These are phyloP conservation scores for Groenewaldozyma auringiensis DNA, from an alignment of 1,139 yeast species.

Conservation along the genomic window DNA sequence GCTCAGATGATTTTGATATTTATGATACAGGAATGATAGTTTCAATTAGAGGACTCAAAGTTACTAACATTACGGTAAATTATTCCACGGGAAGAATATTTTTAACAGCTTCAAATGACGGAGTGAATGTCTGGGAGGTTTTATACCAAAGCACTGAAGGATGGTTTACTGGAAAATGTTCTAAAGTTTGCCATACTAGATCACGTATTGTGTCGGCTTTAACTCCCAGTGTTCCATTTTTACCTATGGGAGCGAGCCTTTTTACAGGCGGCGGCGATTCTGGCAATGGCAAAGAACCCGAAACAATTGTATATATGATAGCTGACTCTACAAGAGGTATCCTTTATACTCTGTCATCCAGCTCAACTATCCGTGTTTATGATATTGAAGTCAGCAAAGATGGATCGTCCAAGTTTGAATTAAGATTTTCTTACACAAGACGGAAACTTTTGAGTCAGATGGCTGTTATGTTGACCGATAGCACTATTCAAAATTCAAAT, in stretches of 20 bases:
- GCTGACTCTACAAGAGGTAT: conserved; percentile 66
- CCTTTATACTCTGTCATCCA: conserved; percentile 75
- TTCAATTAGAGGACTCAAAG: conserved; percentile 70
- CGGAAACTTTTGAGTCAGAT: conserved; percentile 27
- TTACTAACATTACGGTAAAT: conserved; percentile 53
- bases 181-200: conserved; percentile 55
- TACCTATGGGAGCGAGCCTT: conserved; percentile 11
- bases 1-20: conserved; percentile 49
- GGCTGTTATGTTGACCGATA: conserved; percentile 28
- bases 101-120: conserved; percentile 72
- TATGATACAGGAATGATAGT: conserved; percentile 80
- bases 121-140: conserved; percentile 78
- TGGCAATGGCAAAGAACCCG: conserved; percentile 8
- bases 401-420: not conserved
- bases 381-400: conserved; percentile 37
- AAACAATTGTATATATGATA: conserved; percentile 13
- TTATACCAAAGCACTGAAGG: conserved; percentile 79
- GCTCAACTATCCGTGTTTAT: conserved; percentile 76
- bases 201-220: conserved; percentile 20
- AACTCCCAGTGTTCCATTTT: conserved; percentile 16
- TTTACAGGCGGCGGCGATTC: conserved; percentile 10
- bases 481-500: conserved; percentile 20
- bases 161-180: conserved; percentile 81
- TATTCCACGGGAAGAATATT: conserved; percentile 70
- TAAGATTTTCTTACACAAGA: conserved; percentile 30